Evolutionary conservation across 768 basidiomycete species (phyloP).

Genomic region (Rhizopogon roseolus): DNA sequence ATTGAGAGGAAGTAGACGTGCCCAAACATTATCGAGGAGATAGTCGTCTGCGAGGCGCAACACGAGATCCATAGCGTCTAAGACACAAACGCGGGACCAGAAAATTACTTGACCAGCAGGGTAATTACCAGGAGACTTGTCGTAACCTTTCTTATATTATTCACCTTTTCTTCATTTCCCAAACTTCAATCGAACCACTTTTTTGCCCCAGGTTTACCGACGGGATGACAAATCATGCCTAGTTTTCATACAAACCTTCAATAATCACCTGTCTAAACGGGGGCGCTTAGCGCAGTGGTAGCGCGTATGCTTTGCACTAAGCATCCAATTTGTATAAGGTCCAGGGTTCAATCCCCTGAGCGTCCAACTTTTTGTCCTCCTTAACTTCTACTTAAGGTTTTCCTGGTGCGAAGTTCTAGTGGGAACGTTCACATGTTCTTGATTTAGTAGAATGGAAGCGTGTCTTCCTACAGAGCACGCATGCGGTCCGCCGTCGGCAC

Average conservation of each 20-base stretch:
- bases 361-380: slow-evolving; percentile 25
- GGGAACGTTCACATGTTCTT: no score
- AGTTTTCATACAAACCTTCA: not conserved
- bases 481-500: no score
- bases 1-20: slow-evolving; percentile 59
- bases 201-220: slow-evolving; percentile 10
- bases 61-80: slow-evolving; percentile 75
- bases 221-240: slow-evolving; percentile 6
- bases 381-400: no score
- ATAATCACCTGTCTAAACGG: not conserved
- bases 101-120: not conserved
- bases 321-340: slow-evolving; percentile 31
- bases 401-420: no score
- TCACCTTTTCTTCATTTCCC: no score
- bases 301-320: slow-evolving; percentile 39
- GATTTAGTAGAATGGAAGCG: no score
- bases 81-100: not conserved
- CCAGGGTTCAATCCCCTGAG: slow-evolving; percentile 41
- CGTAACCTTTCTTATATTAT: slow-evolving; percentile 14
- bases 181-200: slow-evolving; percentile 19
- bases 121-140: not conserved
- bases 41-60: slow-evolving; percentile 65
- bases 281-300: slow-evolving; percentile 33
- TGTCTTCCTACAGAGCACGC: no score
- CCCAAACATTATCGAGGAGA: slow-evolving; percentile 77